Percentiles rank a stretch among this genome's conserved stretches.
Evolutionary conservation across 2,329 filamentous ascomycete genomes (phyloP).

Genomic region (Ceratocystis diversiconidia): DNA sequence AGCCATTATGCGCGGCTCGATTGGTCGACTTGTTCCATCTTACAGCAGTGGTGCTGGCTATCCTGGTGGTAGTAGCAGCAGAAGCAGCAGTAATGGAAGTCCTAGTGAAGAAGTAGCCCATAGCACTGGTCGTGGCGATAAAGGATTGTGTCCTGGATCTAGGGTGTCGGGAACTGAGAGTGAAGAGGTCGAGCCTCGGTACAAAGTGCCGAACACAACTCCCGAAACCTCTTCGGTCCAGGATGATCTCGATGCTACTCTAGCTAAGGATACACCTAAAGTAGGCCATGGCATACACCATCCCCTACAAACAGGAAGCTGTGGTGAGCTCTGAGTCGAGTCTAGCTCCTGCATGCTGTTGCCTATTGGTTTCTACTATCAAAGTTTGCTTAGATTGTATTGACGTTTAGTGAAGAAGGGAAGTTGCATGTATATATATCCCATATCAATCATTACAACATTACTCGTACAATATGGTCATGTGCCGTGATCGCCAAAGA

Average conservation of each 20-base stretch:
- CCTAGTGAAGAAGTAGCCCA: not conserved
- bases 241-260: not conserved
- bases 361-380: not conserved
- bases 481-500: not conserved
- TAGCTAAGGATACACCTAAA: not conserved
- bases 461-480: not conserved
- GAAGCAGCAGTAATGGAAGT: not conserved
- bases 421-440: not conserved
- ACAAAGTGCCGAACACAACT: slow-evolving; percentile 1
- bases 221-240: not conserved
- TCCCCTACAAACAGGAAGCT: not conserved
- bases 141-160: not conserved
- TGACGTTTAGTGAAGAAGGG: not conserved
- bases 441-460: not conserved
- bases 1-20: slow-evolving; percentile 12
- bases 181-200: not conserved
- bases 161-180: not conserved
- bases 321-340: not conserved
- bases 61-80: not conserved
- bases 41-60: not conserved
- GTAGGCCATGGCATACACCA: not conserved
- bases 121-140: not conserved
- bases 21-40: slow-evolving; percentile 12
- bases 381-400: not conserved
- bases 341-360: not conserved